A percentile compares a stretch with the other conserved stretches of the same genome.
phyloP scores from a whole-genome alignment of 768 basidiomycete genomes.

The Rossbeevera mucosa region DNA sequence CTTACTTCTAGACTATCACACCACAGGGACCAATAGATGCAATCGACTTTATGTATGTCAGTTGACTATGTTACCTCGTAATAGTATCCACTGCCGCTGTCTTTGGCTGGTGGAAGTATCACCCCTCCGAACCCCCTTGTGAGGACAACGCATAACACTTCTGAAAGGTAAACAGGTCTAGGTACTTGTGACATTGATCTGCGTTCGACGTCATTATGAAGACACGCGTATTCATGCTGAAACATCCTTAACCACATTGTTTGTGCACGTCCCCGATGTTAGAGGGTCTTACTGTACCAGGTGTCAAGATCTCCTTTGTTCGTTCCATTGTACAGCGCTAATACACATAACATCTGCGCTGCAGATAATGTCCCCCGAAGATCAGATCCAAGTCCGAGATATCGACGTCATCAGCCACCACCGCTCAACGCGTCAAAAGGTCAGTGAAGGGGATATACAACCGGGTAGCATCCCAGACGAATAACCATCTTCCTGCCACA shows the following conservation, averaged over 20 bases:
- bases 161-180: neutral
- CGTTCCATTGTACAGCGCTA: no score
- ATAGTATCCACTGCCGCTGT: neutral
- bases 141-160: neutral
- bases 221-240: no score
- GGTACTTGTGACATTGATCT: neutral
- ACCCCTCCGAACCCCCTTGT: neutral
- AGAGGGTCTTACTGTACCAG: no score
- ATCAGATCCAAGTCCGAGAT: neutral
- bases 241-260: neutral
- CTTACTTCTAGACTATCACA: constrained; percentile 23
- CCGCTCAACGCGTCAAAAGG: no score
- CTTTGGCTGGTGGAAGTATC: neutral
- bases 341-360: no score
- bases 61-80: neutral
- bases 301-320: no score
- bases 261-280: no score
- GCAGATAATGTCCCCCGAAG: no score
- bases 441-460: no score
- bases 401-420: neutral
- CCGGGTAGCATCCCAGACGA: no score
- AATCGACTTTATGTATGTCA: neutral
- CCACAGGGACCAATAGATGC: constrained; percentile 2
- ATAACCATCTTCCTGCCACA: no score
- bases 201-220: neutral